phyloP scores from a whole-genome alignment of 257 asterid genomes.

The Solanum appendiculatum region DNA sequence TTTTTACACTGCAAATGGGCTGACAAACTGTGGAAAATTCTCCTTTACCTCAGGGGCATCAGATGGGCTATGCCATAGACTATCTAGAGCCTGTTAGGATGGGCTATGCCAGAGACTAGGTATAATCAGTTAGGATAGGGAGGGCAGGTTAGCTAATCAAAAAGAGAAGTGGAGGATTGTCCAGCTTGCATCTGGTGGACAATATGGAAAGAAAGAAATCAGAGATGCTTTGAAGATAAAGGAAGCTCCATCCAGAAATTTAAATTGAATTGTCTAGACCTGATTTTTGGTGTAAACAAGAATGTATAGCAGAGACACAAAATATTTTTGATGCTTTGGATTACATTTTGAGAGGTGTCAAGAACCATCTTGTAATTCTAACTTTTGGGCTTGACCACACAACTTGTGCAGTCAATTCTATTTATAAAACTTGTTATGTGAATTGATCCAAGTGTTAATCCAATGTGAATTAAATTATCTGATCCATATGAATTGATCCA shows the following conservation, averaged over 20 bases:
- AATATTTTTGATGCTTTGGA: background rate
- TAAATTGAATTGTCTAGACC: background rate
- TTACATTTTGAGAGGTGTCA: background rate
- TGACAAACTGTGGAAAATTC: no score
- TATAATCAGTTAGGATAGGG: background rate
- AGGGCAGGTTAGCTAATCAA: background rate
- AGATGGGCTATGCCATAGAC: background rate
- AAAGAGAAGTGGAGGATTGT: background rate
- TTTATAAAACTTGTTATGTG: background rate
- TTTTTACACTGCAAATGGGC: no score
- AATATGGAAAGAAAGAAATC: background rate
- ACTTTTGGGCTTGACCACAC: background rate
- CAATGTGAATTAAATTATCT: background rate
- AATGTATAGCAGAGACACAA: background rate
- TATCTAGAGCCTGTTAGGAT: background rate
- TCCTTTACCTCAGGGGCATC: no score
- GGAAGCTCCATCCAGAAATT: background rate
- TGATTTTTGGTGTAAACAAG: background rate
- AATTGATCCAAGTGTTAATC: background rate
- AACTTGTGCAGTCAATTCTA: background rate
- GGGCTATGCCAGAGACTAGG: no score
- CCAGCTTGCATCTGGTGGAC: background rate
- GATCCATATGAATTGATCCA: background rate
- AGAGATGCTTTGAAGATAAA: background rate
- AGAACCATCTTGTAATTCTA: background rate